phyloP scores from a whole-genome alignment of 148 eudicot species.

The Spergularia bocconei region DNA sequence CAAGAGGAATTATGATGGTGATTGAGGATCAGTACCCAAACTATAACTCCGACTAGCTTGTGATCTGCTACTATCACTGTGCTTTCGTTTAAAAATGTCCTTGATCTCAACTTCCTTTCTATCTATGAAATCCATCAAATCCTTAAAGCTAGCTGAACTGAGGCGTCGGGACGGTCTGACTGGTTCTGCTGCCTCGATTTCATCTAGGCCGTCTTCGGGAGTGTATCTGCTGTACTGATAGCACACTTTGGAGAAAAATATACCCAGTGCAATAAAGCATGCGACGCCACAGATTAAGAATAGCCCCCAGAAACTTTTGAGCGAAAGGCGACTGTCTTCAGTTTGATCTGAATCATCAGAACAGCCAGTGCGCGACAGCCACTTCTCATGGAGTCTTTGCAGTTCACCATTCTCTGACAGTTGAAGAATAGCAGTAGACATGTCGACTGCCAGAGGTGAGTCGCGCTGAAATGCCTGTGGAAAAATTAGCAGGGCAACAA shows the following conservation, averaged over 20 bases:
- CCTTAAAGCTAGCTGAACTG: slow-evolving; percentile 53
- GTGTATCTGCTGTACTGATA: slow-evolving; percentile 55
- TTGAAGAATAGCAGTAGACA: slow-evolving; percentile 72
- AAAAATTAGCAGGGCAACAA: neutral
- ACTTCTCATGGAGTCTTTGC: slow-evolving; percentile 75
- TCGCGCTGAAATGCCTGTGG: slow-evolving; percentile 72
- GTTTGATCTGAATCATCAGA: slow-evolving; percentile 33
- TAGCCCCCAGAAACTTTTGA: slow-evolving; percentile 89
- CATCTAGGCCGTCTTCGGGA: slow-evolving; percentile 37
- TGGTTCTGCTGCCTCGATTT: slow-evolving; percentile 40
- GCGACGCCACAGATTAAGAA: slow-evolving; percentile 79
- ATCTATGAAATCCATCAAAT: slow-evolving; percentile 53
- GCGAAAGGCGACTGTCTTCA: slow-evolving; percentile 52
- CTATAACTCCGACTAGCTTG: slow-evolving; percentile 29
- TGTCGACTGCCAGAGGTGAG: slow-evolving; percentile 72
- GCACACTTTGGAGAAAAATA: slow-evolving; percentile 52
- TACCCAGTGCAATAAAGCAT: slow-evolving; percentile 50
- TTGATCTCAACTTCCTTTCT: slow-evolving; percentile 63
- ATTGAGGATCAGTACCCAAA: slow-evolving; percentile 14
- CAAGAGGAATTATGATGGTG: slow-evolving; percentile 9
- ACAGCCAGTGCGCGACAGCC: slow-evolving; percentile 56
- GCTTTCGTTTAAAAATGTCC: slow-evolving; percentile 45
- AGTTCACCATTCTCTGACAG: slow-evolving; percentile 77
- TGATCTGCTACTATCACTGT: slow-evolving; percentile 27
- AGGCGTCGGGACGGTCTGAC: slow-evolving; percentile 31